These are phyloP conservation scores for Massarina eburnea DNA, from an alignment of 2,329 filamentous ascomycete species.

Conservation along the genomic window DNA sequence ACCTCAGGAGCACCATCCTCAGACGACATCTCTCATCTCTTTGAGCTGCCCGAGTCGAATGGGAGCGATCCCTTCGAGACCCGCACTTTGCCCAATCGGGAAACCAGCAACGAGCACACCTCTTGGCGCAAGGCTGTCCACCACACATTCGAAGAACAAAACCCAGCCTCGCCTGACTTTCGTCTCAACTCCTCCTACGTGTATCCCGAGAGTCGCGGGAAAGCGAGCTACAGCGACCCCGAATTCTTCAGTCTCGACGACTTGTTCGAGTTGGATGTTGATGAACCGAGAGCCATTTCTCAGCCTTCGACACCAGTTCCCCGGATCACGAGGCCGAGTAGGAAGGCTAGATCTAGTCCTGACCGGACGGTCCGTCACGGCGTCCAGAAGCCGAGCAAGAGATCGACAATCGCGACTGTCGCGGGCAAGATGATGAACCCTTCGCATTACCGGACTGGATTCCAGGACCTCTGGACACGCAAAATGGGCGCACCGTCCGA, in stretches of 20 bases:
- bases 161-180: slow-evolving; percentile 44
- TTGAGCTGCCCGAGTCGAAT: slow-evolving; percentile 55
- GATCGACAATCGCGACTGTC: slow-evolving; percentile 27
- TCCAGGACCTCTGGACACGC: slow-evolving; percentile 55
- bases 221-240: slow-evolving; percentile 33
- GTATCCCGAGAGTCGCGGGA: slow-evolving; percentile 34
- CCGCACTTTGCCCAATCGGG: slow-evolving; percentile 53
- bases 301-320: slow-evolving; percentile 38
- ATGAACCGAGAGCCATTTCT: slow-evolving; percentile 29
- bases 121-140: slow-evolving; percentile 56
- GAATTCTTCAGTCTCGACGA: slow-evolving; percentile 36
- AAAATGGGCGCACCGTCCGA: slow-evolving; percentile 49
- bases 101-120: slow-evolving; percentile 49
- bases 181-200: slow-evolving; percentile 28
- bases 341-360: slow-evolving; percentile 30
- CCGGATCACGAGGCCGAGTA: slow-evolving; percentile 18
- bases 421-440: slow-evolving; percentile 58
- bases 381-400: slow-evolving; percentile 25
- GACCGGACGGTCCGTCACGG: slow-evolving; percentile 22
- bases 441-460: slow-evolving; percentile 48
- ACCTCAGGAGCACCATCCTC: slow-evolving; percentile 51
- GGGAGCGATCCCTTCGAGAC: slow-evolving; percentile 51
- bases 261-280: slow-evolving; percentile 25
- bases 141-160: slow-evolving; percentile 54
- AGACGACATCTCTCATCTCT: slow-evolving; percentile 55